These are phyloP conservation scores for Aspergillus olivimuriae DNA, from an alignment of 495 filamentous ascomycete species.

Conservation along the genomic window DNA sequence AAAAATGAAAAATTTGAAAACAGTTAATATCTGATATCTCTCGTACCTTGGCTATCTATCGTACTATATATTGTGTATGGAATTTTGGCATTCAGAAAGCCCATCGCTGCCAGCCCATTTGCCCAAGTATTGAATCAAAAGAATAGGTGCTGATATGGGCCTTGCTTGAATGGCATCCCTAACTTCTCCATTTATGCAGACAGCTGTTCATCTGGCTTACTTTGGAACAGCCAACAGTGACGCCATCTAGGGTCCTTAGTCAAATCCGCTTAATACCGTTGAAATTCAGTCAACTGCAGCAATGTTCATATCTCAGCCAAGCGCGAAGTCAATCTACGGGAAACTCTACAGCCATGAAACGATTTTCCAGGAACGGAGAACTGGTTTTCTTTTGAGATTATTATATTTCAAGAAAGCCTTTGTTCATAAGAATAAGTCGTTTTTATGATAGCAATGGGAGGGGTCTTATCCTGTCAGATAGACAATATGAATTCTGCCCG, in stretches of 20 bases:
- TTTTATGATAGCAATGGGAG: no score
- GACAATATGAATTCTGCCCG: background rate
- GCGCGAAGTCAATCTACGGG: no score
- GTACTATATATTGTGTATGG: no score
- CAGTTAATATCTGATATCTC: conserved; percentile 1
- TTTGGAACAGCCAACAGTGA: conserved; percentile 23
- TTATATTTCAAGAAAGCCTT: no score
- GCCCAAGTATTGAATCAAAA: conserved; percentile 21
- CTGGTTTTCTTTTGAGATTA: no score
- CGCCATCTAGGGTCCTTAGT: conserved; percentile 23
- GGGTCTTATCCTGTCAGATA: no score
- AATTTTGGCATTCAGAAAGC: conserved; percentile 20
- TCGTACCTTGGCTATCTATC: no score
- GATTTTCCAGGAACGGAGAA: no score
- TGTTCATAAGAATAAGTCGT: no score
- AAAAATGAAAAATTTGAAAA: conserved; percentile 35
- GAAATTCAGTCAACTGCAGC: conserved; percentile 18
- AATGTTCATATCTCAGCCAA: no score
- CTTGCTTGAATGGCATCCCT: conserved; percentile 23
- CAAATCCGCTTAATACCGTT: conserved; percentile 25
- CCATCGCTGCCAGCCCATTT: conserved; percentile 28
- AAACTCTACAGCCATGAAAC: no score
- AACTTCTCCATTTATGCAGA: conserved; percentile 27
- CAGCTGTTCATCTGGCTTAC: conserved; percentile 16
- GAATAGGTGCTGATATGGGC: conserved; percentile 9